A percentile compares a stretch with the other conserved stretches of the same genome.
phyloP scores from a whole-genome alignment of 495 filamentous ascomycete species.

The Penicillium cataractarum region DNA sequence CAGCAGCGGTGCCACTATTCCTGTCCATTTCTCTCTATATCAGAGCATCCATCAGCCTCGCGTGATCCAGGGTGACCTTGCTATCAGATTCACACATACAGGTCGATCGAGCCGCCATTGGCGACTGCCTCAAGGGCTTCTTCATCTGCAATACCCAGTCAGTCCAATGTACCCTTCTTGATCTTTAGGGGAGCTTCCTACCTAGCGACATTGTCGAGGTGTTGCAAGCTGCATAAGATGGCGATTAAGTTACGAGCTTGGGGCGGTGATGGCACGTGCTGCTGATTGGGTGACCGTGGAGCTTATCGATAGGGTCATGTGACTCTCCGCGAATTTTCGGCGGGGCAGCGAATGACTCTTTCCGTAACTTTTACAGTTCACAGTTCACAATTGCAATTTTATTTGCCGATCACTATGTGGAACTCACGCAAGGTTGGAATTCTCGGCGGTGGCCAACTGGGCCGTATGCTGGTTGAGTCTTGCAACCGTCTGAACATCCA shows the following conservation, averaged over 20 bases:
- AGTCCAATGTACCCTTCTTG: slow-evolving; percentile 1
- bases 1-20: slow-evolving; percentile 53
- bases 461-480: slow-evolving; percentile 93
- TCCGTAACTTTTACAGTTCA: slow-evolving; percentile 2
- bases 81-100: slow-evolving; percentile 52
- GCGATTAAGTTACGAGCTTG: slow-evolving; percentile 19
- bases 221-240: slow-evolving; percentile 18
- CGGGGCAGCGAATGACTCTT: slow-evolving; percentile 37
- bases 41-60: slow-evolving; percentile 30
- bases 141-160: slow-evolving; percentile 49
- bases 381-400: slow-evolving; percentile 11
- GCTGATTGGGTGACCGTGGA: slow-evolving; percentile 23
- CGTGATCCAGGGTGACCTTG: slow-evolving; percentile 9
- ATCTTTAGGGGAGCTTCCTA: slow-evolving; percentile 21
- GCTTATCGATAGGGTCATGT: slow-evolving; percentile 38
- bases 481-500: slow-evolving; percentile 85
- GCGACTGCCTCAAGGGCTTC: slow-evolving; percentile 65
- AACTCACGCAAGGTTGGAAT: slow-evolving; percentile 63
- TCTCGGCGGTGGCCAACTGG: slow-evolving; percentile 81
- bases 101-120: slow-evolving; percentile 67
- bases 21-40: slow-evolving; percentile 57
- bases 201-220: slow-evolving; percentile 44
- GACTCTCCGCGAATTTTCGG: slow-evolving; percentile 38
- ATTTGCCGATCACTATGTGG: slow-evolving; percentile 41
- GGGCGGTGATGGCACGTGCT: slow-evolving; percentile 18